Evolutionary conservation across 371 early-diverging fungal genomes (phyloP), one percentile per base, ranked within the genome.

Genomic region (Zychaea mexicana): DNA sequence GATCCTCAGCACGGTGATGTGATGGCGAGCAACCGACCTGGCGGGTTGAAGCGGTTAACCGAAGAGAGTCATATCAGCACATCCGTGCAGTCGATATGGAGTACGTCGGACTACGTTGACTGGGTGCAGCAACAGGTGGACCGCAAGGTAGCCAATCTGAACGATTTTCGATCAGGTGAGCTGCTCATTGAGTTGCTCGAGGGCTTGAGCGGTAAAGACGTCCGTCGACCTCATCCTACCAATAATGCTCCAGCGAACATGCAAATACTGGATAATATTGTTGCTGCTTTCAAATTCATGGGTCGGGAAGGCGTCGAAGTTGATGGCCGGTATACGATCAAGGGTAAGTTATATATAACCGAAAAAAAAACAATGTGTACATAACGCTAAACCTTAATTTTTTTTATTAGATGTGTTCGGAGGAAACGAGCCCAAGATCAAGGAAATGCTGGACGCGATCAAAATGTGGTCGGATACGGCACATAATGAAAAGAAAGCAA

Each of bases 281-380:
- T 82, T 62, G 68, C 83, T 13, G 87, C 80, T 21, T 85, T 85
- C 72, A 80, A 85, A 57, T 87, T 84, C 58, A 83, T 87, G 84
- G 81, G 75, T 31, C 69, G 76, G 0, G 84, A 84, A 33, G 84
- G 85, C 2, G 69, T 87, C 24, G 74, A 78, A 45, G 73, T 83
- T 1, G 83, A 85, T 31, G 83, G 83, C 7, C 65, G 67, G 15
- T 87, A 79, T 61, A 83, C 83, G 6, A 81, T 85, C 27, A 78
- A 84, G 69, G 82, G 82, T 78, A 74, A 67, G 38, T 42, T 42
- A 42, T 42, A 42, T 42, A 17, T 12, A 7, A 12, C 15, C n/a
- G 7, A 17, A n/a, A 42, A 6, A 17, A 42, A 3, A 6, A 22
- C 7, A 1, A 22, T 9, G 26, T 13, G 9, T 13, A 10, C 6